A percentile compares a stretch with the other conserved stretches of the same genome.
phyloP scores from a whole-genome alignment of 2,329 filamentous ascomycete species.

The Colletotrichum tropicale region DNA sequence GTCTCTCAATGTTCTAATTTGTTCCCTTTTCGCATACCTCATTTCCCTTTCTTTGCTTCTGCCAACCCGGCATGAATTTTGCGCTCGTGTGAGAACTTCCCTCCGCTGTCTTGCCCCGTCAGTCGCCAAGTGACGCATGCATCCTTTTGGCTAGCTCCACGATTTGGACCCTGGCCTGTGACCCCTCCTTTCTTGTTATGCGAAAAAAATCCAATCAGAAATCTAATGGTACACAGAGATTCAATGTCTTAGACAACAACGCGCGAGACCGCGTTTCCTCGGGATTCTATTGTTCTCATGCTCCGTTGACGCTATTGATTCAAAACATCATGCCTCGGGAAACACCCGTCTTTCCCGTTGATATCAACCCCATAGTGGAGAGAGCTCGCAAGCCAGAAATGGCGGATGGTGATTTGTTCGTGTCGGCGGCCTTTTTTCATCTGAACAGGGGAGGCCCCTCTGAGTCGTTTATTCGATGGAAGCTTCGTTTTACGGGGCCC shows the following conservation, averaged over 20 bases:
- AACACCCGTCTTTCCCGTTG: neutral
- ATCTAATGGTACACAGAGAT: neutral
- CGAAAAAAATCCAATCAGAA: neutral
- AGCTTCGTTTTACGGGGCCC: neutral
- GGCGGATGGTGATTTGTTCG: neutral
- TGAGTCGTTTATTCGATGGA: neutral
- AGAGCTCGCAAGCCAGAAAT: neutral
- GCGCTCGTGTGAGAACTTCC: neutral
- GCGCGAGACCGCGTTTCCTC: neutral
- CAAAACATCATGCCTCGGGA: neutral
- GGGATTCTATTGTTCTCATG: neutral
- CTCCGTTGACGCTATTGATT: neutral
- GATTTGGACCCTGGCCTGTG: neutral
- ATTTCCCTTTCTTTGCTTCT: neutral
- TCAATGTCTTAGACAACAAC: slow-evolving; percentile 3
- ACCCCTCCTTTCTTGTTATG: neutral
- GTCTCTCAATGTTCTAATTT: neutral
- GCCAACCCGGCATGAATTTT: neutral
- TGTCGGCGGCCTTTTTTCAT: neutral
- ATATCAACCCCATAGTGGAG: neutral
- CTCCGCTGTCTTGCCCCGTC: neutral
- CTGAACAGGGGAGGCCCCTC: neutral
- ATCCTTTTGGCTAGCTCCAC: neutral
- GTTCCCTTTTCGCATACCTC: neutral
- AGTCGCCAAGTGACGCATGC: neutral